Base-by-base conservation (phyloP, 192 early-diverging fungal species). In the Chytriomyces hyalinus region DNA sequence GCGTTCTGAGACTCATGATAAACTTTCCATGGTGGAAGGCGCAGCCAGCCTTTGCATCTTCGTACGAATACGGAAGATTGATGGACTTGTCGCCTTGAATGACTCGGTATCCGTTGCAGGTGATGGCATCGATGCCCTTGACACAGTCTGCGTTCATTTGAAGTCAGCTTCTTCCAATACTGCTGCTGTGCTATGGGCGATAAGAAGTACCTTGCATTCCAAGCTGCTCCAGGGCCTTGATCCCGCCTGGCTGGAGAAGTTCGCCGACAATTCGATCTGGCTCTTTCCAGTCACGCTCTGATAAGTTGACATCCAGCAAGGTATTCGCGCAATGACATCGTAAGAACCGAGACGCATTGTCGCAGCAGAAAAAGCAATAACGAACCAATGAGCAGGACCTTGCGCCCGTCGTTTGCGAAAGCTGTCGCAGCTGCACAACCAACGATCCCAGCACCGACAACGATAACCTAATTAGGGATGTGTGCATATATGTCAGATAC, bases 251-350 rank as follows among this genome's bases (percentile, higher is more conserved):
- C 82, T 99, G 97, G 81, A 99, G 85, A 45, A 98, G 84, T 82
- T 99, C 97, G 44, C 97, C 97, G 24, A 99, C 97, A 74, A 99
- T 98, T 57, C 97, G 93, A 84, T 99, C 96, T 3, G 97, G 97
- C 80, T 98, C 94, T 72, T 63, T 86, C 89, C 95, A 90, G 81
- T 95, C 96, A 73, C 96, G 87, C 79, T 99, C 97, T 71, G 88
- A 22, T 2, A 36, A 75, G 17, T 69, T 15, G 62, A 4, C 3
- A 67, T 4, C 5, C 11, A 15, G 61, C 10, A n/a, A 62, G 47
- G 68, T 70, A 45, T 26, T 17, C 48, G 49, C 48, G 68, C 3
- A 17, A 36, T 36, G 36, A 4, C 36, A 36, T 36, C 36, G 36
- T 36, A 47, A 59, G 70, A 20, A 8, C 1, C 11, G 20, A 59